Percentiles rank a stretch among this genome's conserved stretches.
Evolutionary conservation across 192 early-diverging fungal genomes (phyloP).

Genomic region (Jimgerdemannia lactiflua): DNA sequence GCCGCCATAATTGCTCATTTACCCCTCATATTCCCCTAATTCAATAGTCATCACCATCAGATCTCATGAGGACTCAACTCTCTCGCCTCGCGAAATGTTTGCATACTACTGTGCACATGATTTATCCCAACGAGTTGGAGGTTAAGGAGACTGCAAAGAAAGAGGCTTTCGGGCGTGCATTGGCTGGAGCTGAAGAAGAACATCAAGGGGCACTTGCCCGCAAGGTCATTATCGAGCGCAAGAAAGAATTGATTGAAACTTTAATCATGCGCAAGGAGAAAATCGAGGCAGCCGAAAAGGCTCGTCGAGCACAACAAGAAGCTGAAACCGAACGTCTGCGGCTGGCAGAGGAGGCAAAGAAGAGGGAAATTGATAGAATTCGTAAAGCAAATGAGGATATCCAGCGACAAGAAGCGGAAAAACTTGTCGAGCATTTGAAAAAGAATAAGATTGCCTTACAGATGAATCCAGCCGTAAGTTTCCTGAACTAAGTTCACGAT

Average conservation of each 20-base stretch:
- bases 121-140: slow-evolving; percentile 73
- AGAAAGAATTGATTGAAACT: slow-evolving; percentile 76
- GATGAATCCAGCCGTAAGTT: neutral
- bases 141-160: slow-evolving; percentile 64
- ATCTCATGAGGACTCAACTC: slow-evolving; percentile 92
- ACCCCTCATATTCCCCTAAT: too few species aligned
- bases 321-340: slow-evolving; percentile 80
- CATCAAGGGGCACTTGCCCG: slow-evolving; percentile 72
- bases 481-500: neutral
- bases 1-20: neutral
- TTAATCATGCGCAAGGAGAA: slow-evolving; percentile 77
- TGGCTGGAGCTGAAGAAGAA: slow-evolving; percentile 77
- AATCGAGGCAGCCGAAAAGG: slow-evolving; percentile 76
- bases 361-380: slow-evolving; percentile 80
- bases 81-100: slow-evolving; percentile 82
- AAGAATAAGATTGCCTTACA: neutral
- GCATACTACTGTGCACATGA: slow-evolving; percentile 79
- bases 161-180: slow-evolving; percentile 65
- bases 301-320: slow-evolving; percentile 70
- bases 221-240: slow-evolving; percentile 84
- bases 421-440: slow-evolving; percentile 65
- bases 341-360: slow-evolving; percentile 79
- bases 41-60: slow-evolving; percentile 66
- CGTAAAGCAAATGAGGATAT: slow-evolving; percentile 76
- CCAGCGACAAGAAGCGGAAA: slow-evolving; percentile 77